These are phyloP conservation scores for Yarrowia galli DNA, from an alignment of 1,139 yeast species.

Conservation along the genomic window DNA sequence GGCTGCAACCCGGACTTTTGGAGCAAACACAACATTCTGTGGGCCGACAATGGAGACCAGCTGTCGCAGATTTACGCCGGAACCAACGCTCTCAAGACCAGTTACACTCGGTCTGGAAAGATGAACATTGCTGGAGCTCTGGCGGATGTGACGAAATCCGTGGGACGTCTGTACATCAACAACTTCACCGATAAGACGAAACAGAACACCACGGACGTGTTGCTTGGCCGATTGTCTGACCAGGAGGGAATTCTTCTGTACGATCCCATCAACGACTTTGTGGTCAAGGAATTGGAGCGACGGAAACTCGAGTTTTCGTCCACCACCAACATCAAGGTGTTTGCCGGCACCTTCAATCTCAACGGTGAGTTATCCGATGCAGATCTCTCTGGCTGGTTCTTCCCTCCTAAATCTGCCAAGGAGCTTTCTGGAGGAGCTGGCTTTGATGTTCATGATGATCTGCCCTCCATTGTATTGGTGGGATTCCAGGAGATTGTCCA, in stretches of 20 bases:
- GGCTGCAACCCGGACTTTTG: constrained; percentile 59
- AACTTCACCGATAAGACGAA: constrained; percentile 92
- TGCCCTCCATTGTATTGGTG: constrained; percentile 75
- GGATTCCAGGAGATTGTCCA: constrained; percentile 95
- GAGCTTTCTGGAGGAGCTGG: constrained; percentile 34
- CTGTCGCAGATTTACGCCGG: constrained; percentile 97
- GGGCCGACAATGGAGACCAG: constrained; percentile 99
- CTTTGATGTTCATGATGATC: constrained; percentile 43
- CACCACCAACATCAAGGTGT: constrained; percentile 64
- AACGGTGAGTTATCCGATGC: constrained; percentile 69
- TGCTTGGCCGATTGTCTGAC: constrained; percentile 79
- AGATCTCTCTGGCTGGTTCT: constrained; percentile 80
- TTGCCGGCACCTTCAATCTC: constrained; percentile 87
- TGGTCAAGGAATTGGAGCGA: constrained; percentile 64
- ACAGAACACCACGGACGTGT: constrained; percentile 83
- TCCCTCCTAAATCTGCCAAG: constrained; percentile 62
- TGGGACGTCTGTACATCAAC: constrained; percentile 92
- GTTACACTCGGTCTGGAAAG: constrained; percentile 91
- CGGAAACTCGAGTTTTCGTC: constrained; percentile 67
- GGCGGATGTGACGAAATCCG: constrained; percentile 95
- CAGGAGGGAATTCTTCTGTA: constrained; percentile 76
- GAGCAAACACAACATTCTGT: constrained; percentile 74
- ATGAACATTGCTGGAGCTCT: constrained; percentile 96
- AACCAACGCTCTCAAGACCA: constrained; percentile 92
- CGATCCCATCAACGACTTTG: constrained; percentile 89